Percentiles rank a stretch among this genome's conserved stretches.
Conservation (phyloP, 768 basidiomycete species). For the Lactifluus volemus region DNA sequence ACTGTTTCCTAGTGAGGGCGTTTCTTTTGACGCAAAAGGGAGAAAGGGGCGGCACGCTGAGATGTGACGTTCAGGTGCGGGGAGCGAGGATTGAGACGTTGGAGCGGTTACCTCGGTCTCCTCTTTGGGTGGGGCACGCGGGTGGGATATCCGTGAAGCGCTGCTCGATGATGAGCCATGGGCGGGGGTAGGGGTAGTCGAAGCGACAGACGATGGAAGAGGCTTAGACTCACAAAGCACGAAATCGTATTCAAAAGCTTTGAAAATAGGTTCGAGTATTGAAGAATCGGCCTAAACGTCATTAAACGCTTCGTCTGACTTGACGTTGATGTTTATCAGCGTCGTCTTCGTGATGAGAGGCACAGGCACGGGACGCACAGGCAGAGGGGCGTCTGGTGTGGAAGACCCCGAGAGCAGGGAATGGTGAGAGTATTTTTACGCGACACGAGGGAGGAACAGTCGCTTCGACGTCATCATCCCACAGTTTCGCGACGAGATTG, state of each 20-base stretch:
- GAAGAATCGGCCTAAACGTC: constrained; percentile 72
- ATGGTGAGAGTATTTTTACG: constrained; percentile 28
- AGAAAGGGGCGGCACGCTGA: constrained; percentile 32
- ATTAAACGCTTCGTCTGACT: constrained; percentile 72
- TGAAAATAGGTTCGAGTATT: constrained; percentile 55
- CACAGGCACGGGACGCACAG: background rate
- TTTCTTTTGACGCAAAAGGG: constrained; percentile 39
- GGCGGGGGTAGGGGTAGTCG: constrained; percentile 34
- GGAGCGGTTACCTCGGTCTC: background rate
- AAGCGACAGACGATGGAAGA: constrained; percentile 18
- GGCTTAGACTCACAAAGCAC: constrained; percentile 60
- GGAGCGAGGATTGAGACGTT: constrained; percentile 20
- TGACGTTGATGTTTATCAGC: constrained; percentile 35
- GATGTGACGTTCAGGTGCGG: constrained; percentile 23
- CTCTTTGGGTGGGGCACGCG: constrained; percentile 9
- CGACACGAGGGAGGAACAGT: constrained; percentile 31
- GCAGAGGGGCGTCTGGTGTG: background rate
- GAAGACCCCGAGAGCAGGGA: constrained; percentile 13
- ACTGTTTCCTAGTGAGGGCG: constrained; percentile 34
- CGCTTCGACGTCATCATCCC: constrained; percentile 52
- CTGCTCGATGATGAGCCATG: constrained; percentile 66
- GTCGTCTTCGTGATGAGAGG: constrained; percentile 29
- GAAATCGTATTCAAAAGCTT: constrained; percentile 53
- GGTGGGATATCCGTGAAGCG: constrained; percentile 32
- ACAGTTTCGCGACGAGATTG: constrained; percentile 34